These are phyloP conservation scores for Fraxinus greggii DNA, from an alignment of 305 asterid genomes.

Conservation along the genomic window DNA sequence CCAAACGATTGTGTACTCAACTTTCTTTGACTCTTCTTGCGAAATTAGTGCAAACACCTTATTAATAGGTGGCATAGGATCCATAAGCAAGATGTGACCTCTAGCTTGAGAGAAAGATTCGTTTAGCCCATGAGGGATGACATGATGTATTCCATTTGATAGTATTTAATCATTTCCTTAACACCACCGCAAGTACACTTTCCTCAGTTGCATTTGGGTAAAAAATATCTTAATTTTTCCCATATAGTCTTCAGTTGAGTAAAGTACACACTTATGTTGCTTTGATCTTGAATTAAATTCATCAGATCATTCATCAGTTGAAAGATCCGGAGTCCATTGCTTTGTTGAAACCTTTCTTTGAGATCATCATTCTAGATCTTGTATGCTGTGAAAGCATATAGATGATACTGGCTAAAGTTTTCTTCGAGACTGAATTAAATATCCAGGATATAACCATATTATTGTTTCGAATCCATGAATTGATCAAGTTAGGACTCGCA, in stretches of 20 bases:
- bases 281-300: not conserved
- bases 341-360: not conserved
- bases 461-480: not conserved
- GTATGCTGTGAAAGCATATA: not conserved
- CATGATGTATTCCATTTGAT: not conserved
- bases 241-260: not conserved
- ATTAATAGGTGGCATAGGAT: not conserved
- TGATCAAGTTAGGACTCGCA: not conserved
- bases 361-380: not conserved
- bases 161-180: no score
- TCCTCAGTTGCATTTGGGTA: not conserved
- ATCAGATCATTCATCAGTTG: not conserved
- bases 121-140: not conserved
- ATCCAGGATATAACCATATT: not conserved
- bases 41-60: not conserved
- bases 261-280: not conserved
- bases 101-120: not conserved
- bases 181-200: not conserved
- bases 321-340: not conserved
- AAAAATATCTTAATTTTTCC: not conserved
- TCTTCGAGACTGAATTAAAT: not conserved
- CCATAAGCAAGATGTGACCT: not conserved
- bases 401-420: not conserved
- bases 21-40: not conserved
- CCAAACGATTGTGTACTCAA: not conserved